These are phyloP conservation scores for Strobilomyces echinocephalus DNA, from an alignment of 768 basidiomycete species.

Conservation along the genomic window DNA sequence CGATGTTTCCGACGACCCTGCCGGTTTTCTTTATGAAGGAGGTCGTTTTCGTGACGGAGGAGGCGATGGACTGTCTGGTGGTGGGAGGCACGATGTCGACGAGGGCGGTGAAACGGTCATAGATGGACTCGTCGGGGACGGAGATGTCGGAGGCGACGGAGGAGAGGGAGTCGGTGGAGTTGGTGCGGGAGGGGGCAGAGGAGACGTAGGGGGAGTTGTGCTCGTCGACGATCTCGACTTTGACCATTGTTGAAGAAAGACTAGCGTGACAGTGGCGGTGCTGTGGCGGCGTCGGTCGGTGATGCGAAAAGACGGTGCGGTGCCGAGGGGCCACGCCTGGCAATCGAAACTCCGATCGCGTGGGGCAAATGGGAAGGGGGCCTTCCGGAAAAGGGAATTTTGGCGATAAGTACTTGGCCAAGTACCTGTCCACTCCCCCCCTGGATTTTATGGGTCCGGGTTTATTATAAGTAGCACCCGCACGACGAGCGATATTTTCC, in stretches of 20 bases:
- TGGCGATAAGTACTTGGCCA: constrained; percentile 25
- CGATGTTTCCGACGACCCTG: constrained; percentile 77
- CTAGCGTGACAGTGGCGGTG: constrained; percentile 11
- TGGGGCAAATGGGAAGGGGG: neutral
- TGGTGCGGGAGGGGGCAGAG: constrained; percentile 67
- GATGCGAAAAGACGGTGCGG: constrained; percentile 20
- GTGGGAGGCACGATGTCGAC: constrained; percentile 94
- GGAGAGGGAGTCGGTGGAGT: constrained; percentile 66
- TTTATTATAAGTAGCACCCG: constrained; percentile 25
- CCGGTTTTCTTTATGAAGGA: constrained; percentile 61
- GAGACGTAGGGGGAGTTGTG: constrained; percentile 75
- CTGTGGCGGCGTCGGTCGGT: constrained; percentile 15
- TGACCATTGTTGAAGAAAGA: constrained; percentile 63
- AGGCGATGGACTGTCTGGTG: constrained; percentile 72
- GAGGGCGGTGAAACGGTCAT: constrained; percentile 86
- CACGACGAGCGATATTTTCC: constrained; percentile 14
- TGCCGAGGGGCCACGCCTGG: constrained; percentile 17
- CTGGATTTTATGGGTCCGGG: constrained; percentile 10
- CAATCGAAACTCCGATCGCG: constrained; percentile 25
- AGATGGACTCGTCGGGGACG: constrained; percentile 72
- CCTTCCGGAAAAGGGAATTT: constrained; percentile 6
- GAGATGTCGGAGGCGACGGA: constrained; percentile 70
- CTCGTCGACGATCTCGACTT: constrained; percentile 84
- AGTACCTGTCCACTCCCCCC: constrained; percentile 5
- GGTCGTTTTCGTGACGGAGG: constrained; percentile 55